phyloP scores from a whole-genome alignment of 306 rosid species.

The Senna siamea region DNA sequence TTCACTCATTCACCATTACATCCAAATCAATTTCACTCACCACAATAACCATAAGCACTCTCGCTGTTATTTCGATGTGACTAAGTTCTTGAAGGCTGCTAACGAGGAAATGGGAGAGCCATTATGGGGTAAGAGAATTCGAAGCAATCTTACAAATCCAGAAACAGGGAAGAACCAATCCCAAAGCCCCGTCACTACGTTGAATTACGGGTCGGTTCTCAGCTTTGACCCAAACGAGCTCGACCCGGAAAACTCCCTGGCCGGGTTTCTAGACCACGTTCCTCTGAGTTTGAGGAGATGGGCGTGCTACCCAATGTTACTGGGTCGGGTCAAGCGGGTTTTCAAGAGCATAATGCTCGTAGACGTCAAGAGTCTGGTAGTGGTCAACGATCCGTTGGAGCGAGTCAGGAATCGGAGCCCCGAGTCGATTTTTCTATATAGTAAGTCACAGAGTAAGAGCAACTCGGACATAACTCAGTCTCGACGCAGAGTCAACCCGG shows the following conservation, averaged over 20 bases:
- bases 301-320: constrained; percentile 90
- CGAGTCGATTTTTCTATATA: constrained; percentile 54
- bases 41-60: constrained; percentile 26
- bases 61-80: constrained; percentile 50
- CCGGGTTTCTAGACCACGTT: constrained; percentile 70
- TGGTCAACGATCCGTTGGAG: constrained; percentile 63
- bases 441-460: no score
- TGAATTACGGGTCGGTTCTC: constrained; percentile 81
- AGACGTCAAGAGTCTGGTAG: constrained; percentile 50
- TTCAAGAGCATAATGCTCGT: constrained; percentile 76
- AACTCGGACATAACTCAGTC: constrained; percentile 49
- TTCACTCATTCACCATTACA: constrained; percentile 44
- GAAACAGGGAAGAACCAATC: neutral
- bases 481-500: constrained; percentile 44
- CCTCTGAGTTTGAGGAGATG: constrained; percentile 74
- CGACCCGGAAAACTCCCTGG: constrained; percentile 87
- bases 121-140: constrained; percentile 62
- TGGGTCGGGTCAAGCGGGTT: constrained; percentile 72
- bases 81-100: constrained; percentile 41
- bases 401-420: constrained; percentile 60
- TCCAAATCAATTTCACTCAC: constrained; percentile 41
- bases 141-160: constrained; percentile 30
- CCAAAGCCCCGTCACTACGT: constrained; percentile 28
- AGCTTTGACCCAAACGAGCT: constrained; percentile 77
- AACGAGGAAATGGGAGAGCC: constrained; percentile 52